A percentile compares a stretch with the other conserved stretches of the same genome.
phyloP scores from a whole-genome alignment of 2,329 filamentous ascomycete genomes.

The Thermochaetoides dissita region DNA sequence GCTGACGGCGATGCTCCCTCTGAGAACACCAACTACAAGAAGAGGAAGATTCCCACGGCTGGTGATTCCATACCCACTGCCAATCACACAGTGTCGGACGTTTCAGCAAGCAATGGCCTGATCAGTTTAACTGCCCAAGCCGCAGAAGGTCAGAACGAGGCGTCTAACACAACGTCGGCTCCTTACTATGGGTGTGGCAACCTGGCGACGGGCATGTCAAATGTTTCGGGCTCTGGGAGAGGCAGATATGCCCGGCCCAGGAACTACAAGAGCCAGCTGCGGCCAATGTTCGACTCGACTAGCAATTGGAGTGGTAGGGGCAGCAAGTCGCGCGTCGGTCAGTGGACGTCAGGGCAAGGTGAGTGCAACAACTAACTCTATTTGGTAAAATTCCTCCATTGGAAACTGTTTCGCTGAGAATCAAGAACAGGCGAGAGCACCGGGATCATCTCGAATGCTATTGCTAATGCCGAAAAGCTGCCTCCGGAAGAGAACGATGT shows the following conservation, averaged over 20 bases:
- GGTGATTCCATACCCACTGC: constrained; percentile 38
- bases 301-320: constrained; percentile 39
- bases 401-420: no score
- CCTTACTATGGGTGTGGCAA: constrained; percentile 32
- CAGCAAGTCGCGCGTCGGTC: constrained; percentile 31
- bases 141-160: constrained; percentile 22
- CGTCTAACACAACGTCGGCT: constrained; percentile 18
- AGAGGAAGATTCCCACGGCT: constrained; percentile 89
- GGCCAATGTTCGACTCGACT: constrained; percentile 44
- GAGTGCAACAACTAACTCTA: constrained; percentile 17
- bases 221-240: constrained; percentile 72
- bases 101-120: no score
- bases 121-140: constrained; percentile 14
- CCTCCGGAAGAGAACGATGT: constrained; percentile 62
- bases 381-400: no score
- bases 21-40: constrained; percentile 98
- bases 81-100: no score
- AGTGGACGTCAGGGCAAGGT: constrained; percentile 32
- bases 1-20: constrained; percentile 90
- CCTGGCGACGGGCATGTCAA: constrained; percentile 44
- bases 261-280: constrained; percentile 48
- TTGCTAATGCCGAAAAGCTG: constrained; percentile 70
- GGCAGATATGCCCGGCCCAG: constrained; percentile 63
- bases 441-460: constrained; percentile 84
- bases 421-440: constrained; percentile 30